Evolutionary conservation across 257 asterid species (phyloP).

Genomic region (Jasminum sambac): DNA sequence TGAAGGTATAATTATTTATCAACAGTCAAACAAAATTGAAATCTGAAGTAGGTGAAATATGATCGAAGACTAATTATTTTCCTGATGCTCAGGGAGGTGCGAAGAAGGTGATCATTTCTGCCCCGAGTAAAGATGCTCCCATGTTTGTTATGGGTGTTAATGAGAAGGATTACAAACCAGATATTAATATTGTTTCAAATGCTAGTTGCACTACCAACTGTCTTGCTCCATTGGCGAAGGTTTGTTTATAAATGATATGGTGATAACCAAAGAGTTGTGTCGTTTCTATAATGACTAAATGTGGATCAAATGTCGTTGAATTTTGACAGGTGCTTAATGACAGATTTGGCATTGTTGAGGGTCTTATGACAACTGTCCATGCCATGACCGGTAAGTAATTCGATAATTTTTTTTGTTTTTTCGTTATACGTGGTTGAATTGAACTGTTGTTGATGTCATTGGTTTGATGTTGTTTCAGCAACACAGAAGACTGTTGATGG

Average conservation of each 20-base stretch:
- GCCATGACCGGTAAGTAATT: slow-evolving; percentile 45
- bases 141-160: slow-evolving; percentile 93
- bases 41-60: neutral
- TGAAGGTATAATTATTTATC: slow-evolving; percentile 47
- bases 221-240: slow-evolving; percentile 88
- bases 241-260: slow-evolving; percentile 1
- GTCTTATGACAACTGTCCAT: slow-evolving; percentile 62
- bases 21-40: no score
- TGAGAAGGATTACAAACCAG: slow-evolving; percentile 78
- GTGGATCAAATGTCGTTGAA: slow-evolving; percentile 5
- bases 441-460: neutral
- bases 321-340: slow-evolving; percentile 73
- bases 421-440: neutral
- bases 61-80: neutral
- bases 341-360: slow-evolving; percentile 84
- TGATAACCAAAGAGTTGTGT: neutral
- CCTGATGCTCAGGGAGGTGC: slow-evolving; percentile 63
- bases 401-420: slow-evolving; percentile 8
- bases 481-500: slow-evolving; percentile 39
- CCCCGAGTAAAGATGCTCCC: slow-evolving; percentile 81
- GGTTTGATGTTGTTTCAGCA: slow-evolving; percentile 12
- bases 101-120: slow-evolving; percentile 80
- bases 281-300: neutral
- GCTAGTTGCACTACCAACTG: slow-evolving; percentile 94
- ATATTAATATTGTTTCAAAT: slow-evolving; percentile 71